Conservation (phyloP, 2,329 filamentous ascomycete species). For the Aspergillus sp. region DNA sequence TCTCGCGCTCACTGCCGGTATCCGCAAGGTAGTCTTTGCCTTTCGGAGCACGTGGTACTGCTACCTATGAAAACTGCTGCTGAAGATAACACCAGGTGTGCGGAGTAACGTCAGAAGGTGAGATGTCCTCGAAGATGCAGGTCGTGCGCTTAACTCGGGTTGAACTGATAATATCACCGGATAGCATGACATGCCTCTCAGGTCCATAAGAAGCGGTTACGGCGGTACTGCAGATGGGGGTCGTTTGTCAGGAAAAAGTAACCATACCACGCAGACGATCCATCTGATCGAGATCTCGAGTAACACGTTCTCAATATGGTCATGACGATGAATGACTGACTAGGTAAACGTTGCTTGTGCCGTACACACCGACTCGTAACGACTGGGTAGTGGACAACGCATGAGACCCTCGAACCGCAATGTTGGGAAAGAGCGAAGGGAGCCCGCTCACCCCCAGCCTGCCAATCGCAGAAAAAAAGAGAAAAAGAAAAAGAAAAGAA, state of each 20-base stretch:
- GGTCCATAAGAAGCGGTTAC: conserved; percentile 10
- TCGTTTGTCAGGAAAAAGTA: conserved; percentile 2
- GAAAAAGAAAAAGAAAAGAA: too few relatives aligned
- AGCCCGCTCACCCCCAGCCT: background rate
- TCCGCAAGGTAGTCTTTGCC: background rate
- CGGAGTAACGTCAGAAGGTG: background rate
- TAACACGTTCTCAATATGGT: background rate
- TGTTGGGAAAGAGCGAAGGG: conserved; percentile 3
- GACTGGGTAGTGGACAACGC: background rate
- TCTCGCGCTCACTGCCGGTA: background rate
- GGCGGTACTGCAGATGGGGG: conserved; percentile 11
- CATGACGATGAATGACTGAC: background rate
- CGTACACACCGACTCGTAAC: background rate
- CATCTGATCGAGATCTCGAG: background rate
- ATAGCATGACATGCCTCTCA: background rate
- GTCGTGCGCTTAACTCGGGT: conserved; percentile 4
- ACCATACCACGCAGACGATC: conserved; percentile 4
- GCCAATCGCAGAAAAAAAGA: background rate
- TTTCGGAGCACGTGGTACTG: background rate
- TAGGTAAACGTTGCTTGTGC: background rate
- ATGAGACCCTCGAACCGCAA: conserved; percentile 6
- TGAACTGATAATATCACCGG: background rate
- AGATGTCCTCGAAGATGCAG: background rate
- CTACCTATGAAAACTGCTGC: background rate
- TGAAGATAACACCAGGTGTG: background rate